Conservation (phyloP, 306 rosid genomes). For the Trifolium pratense region DNA sequence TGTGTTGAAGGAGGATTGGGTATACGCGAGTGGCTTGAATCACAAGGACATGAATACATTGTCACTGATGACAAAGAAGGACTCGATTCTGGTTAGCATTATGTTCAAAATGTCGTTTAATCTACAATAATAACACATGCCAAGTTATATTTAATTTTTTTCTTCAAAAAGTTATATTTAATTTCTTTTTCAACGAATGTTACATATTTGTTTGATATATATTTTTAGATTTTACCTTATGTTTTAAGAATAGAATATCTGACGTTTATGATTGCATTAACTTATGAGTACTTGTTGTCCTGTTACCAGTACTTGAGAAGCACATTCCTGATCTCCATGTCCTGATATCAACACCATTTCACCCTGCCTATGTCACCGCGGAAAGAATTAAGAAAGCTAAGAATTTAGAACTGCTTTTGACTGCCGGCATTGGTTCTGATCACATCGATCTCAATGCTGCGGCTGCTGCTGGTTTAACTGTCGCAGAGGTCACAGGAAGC, state of each 20-base stretch:
- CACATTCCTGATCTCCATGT: constrained; percentile 88
- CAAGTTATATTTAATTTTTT: too few species aligned
- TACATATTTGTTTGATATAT: background rate
- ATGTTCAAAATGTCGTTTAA: too few species aligned
- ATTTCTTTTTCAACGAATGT: background rate
- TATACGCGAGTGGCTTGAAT: constrained; percentile 89
- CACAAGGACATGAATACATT: constrained; percentile 85
- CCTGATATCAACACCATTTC: constrained; percentile 92
- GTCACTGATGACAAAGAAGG: constrained; percentile 98
- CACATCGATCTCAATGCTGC: constrained; percentile 93
- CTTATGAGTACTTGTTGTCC: constrained; percentile 25
- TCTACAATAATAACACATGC: too few species aligned
- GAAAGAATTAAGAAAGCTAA: constrained; percentile 93
- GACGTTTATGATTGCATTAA: constrained; percentile 18
- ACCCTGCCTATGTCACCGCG: constrained; percentile 95
- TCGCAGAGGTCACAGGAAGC: constrained; percentile 97
- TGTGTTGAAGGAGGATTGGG: constrained; percentile 89
- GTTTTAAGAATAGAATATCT: background rate
- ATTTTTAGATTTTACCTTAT: too few species aligned
- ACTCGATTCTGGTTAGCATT: constrained; percentile 65
- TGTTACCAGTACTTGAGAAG: constrained; percentile 78
- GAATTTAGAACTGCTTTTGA: constrained; percentile 80
- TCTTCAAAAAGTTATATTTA: too few species aligned
- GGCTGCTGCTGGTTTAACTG: constrained; percentile 91
- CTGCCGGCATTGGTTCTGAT: constrained; percentile 95